Evolutionary conservation across 2,329 filamentous ascomycete species (phyloP), one percentile per base, ranked within the genome.

Genomic region (Colletotrichum godetiae): DNA sequence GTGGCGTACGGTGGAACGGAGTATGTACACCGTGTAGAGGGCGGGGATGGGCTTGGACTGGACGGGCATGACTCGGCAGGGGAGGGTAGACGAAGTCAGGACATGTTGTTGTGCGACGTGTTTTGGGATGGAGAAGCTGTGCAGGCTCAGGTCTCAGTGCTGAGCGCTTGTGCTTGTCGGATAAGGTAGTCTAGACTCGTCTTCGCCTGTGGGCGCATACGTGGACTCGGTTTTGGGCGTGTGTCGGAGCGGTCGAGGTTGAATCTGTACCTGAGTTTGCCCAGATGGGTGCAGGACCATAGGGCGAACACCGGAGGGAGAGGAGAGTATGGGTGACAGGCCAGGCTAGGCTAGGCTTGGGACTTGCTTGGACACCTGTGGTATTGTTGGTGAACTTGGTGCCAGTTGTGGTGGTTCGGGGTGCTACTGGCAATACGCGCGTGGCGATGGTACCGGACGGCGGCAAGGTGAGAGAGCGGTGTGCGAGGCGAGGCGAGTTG

Each of bases 1-100:
- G 79, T 91, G 91, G 58, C 90, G 89, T 11, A 95, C 88, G 0
- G 92, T 95, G 0, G 96, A 98, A 24, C 95, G 93, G 46, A 98
- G 89, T 19, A 98, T 89, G 81, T 99, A 98, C 80, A 97, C 97
- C 77, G 94, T 95, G 80, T 98, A 98, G 76, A 98, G 92, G 1
- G 95, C 92, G 11, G 96, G 96, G 27, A 98, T 94, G 0, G 88
- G 91, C 77, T 87, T 89, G 27, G 81, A 75, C 59, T 84, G 77
- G 46, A 81, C 79, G 13, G 83, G 76, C 85, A 88, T 88, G 75
- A 70, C 75, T 78, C 76, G 62, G 60, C 67, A 71, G 56, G 67
- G 71, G 46, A 61, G 67, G 53, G 27, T 12, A 13, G 46, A 58
- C 62, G 62, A 52, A 63, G 59, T 72, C 73, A 78, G 46, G 62